These are phyloP conservation scores for Phytophthora palmivora DNA, from an alignment of 352 stramenopile species.

Conservation along the genomic window DNA sequence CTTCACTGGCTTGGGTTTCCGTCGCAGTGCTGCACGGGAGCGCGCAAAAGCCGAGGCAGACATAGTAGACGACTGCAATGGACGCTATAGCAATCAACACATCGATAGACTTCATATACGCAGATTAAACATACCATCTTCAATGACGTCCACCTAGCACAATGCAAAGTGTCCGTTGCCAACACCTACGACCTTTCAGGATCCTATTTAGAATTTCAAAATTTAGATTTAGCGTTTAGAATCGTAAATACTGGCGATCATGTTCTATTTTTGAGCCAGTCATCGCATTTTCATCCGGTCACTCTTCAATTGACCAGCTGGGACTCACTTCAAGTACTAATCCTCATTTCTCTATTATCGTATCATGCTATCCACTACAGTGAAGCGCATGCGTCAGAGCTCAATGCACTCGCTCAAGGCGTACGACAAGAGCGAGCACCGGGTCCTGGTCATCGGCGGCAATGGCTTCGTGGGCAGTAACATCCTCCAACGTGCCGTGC, in stretches of 20 bases:
- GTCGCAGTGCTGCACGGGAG: slow-evolving; percentile 62
- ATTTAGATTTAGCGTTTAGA: background rate
- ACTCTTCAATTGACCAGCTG: slow-evolving; percentile 37
- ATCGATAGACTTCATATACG: background rate
- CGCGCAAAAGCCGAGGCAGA: slow-evolving; percentile 72
- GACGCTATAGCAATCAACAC: background rate
- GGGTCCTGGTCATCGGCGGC: slow-evolving; percentile 86
- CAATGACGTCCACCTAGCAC: background rate
- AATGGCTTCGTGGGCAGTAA: slow-evolving; percentile 93
- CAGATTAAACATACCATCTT: slow-evolving; percentile 21
- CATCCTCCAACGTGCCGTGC: slow-evolving; percentile 86
- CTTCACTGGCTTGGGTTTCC: slow-evolving; percentile 69
- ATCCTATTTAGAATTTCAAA: background rate
- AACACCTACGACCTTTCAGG: background rate
- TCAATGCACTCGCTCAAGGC: slow-evolving; percentile 45
- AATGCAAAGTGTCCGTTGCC: slow-evolving; percentile 25
- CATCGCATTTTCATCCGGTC: slow-evolving; percentile 7
- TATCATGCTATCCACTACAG: slow-evolving; percentile 23
- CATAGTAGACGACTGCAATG: slow-evolving; percentile 49
- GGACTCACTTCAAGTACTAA: background rate
- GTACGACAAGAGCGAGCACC: slow-evolving; percentile 77
- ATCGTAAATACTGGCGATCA: slow-evolving; percentile 5
- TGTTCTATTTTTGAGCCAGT: slow-evolving; percentile 14
- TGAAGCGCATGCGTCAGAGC: slow-evolving; percentile 34
- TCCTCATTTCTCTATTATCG: too few species aligned